These are phyloP conservation scores for Rhynchosporium graminicola DNA, from an alignment of 2,329 filamentous ascomycete genomes.

Conservation along the genomic window DNA sequence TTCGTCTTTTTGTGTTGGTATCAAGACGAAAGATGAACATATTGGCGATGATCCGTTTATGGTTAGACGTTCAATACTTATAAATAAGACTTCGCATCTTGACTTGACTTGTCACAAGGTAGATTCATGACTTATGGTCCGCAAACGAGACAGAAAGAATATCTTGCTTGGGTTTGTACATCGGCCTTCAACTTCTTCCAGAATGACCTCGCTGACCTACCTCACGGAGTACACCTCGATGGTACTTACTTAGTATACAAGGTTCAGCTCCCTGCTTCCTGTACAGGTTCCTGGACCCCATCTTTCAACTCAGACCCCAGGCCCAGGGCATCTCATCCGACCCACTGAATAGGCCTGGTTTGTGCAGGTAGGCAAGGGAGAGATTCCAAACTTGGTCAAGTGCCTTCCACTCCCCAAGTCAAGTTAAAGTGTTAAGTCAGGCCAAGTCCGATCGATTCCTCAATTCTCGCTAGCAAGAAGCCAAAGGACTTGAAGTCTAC, in stretches of 20 bases:
- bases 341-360: background rate
- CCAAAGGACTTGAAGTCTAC: slow-evolving; percentile 2
- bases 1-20: background rate
- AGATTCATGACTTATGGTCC: background rate
- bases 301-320: background rate
- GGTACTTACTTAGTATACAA: background rate
- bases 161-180: background rate
- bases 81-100: background rate
- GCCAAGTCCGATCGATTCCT: background rate
- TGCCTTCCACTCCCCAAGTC: background rate
- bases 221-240: background rate
- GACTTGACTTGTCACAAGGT: background rate
- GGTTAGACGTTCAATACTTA: background rate
- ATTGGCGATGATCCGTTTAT: too few species aligned
- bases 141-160: background rate
- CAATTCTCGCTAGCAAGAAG: background rate
- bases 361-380: slow-evolving; percentile 1
- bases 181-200: background rate
- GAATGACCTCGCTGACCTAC: too few species aligned
- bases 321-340: background rate
- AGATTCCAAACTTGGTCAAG: slow-evolving; percentile 19
- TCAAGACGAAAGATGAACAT: background rate
- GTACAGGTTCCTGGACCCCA: slow-evolving; percentile 7
- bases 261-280: background rate
- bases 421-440: background rate